phyloP scores from a whole-genome alignment of 441 rosid species.

The Capsella rubella region DNA sequence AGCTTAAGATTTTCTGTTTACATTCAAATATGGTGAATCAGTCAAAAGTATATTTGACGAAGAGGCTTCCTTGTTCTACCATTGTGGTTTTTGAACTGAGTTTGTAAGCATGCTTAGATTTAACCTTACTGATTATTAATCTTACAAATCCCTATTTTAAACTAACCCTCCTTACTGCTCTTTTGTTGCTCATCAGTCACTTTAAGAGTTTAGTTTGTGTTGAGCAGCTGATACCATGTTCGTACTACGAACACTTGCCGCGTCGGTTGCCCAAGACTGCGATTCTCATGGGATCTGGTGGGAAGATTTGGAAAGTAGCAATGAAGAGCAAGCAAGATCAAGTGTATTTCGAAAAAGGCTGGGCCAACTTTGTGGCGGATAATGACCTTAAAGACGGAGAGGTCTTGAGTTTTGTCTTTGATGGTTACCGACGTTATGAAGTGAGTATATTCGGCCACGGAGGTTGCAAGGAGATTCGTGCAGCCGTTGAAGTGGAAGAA shows the following conservation, averaged over 20 bases:
- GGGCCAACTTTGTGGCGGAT: constrained; percentile 1
- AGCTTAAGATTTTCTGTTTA: not conserved
- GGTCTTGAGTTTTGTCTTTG: constrained; percentile 2
- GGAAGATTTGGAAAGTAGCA: not conserved
- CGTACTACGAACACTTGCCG: constrained; percentile 10
- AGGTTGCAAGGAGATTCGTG: constrained; percentile 15
- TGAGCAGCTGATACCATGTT: not conserved
- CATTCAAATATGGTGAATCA: too few species aligned
- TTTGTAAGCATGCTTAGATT: not conserved
- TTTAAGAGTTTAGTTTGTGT: not conserved
- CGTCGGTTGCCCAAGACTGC: constrained; percentile 1
- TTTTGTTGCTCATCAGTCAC: not conserved
- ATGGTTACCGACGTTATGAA: constrained; percentile 10
- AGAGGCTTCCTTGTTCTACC: not conserved
- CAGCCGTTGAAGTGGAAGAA: not conserved
- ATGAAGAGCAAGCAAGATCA: not conserved
- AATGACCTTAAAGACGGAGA: constrained; percentile 16
- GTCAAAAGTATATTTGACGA: not conserved
- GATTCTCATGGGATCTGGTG: constrained; percentile 1
- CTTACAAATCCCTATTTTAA: too few species aligned
- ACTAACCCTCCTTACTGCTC: not conserved
- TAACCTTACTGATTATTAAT: too few species aligned
- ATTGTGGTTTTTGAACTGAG: not conserved
- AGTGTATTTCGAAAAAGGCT: constrained; percentile 18
- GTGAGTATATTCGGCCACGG: constrained; percentile 7